phyloP scores from a whole-genome alignment of 495 filamentous ascomycete species.

The Immersiella caudata region DNA sequence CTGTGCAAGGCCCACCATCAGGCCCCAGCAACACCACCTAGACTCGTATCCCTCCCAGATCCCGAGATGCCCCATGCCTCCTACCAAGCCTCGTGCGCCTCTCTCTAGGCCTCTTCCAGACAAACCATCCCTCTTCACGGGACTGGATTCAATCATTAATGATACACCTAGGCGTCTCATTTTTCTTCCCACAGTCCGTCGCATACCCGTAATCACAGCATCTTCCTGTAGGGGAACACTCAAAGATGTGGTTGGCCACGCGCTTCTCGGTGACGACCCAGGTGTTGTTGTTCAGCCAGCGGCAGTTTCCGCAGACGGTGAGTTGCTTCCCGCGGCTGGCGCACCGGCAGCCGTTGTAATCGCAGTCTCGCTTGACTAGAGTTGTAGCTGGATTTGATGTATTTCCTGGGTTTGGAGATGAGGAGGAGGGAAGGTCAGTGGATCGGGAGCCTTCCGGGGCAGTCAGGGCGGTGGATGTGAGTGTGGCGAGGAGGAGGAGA shows the following conservation, averaged over 20 bases:
- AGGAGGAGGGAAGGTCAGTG: no score
- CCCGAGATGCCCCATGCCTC: no score
- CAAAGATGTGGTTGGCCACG: conserved; percentile 22
- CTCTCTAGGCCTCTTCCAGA: no score
- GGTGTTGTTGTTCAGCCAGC: conserved; percentile 4
- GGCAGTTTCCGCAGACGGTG: conserved; percentile 24
- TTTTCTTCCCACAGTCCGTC: conserved; percentile 18
- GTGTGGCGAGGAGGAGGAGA: no score
- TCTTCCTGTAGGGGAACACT: conserved; percentile 24
- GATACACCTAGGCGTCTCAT: background rate
- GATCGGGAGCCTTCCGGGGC: no score
- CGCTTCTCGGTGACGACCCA: conserved; percentile 25
- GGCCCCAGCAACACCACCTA: no score
- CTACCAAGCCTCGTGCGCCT: no score
- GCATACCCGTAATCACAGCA: conserved; percentile 27
- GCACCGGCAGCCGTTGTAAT: conserved; percentile 21
- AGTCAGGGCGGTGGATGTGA: no score
- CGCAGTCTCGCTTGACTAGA: conserved; percentile 19
- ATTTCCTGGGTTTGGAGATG: no score
- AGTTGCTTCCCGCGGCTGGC: conserved; percentile 19
- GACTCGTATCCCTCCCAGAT: no score
- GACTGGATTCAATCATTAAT: background rate
- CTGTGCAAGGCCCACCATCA: no score
- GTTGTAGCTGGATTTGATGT: background rate
- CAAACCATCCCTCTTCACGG: no score